Base-by-base conservation (phyloP, 2,329 filamentous ascomycete genomes). In the Zopfia rhizophila region DNA sequence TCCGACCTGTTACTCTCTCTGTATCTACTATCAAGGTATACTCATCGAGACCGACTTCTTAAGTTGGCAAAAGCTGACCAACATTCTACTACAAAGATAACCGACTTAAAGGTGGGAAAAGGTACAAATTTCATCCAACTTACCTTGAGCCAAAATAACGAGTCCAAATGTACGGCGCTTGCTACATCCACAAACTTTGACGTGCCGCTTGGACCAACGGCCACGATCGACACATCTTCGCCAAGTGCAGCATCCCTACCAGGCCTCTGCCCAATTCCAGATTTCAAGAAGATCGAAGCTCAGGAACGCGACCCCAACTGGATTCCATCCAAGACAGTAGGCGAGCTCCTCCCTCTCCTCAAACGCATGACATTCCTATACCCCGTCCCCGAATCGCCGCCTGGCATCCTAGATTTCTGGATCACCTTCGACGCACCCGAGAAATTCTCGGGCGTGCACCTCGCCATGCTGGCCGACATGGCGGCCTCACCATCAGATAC, bases 161-260 rank as follows among this genome's bases (percentile, higher is more conserved):
- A 33, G 18, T 16, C 24, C 6, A 38, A 23, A 39, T 32, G 16
- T 12, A 45, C 22, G n/a, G 33, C 42, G 6, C 21, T 40, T 4
- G 36, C 24, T 12, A 45, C 42, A 32, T 45, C 42, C 7, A 45
- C 42, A 13, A 24, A 45, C 17, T 45, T 45, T 22, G 25, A 16
- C 5, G 24, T 16, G 5, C 16, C 36, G 23, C 12, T 37, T 2
- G 40, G 40, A 22, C 40, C 40, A 11, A 25, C 40, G 16, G 33
- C 23, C 5, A 44, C 28, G 31, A 28, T 23, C 3, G 13, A 38
- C 13, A 22, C 14, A 8, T 22, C 27, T 5, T n/a, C n/a, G n/a
- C n/a, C n/a, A n/a, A n/a, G n/a, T n/a, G n/a, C n/a, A n/a, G 24
- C 24, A n/a, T 19, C 38, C 16, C 18, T 30, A 10, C 40, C 40